Percentiles rank a stretch among this genome's conserved stretches.
These are phyloP conservation scores for Ceratocystis cacaofunesta DNA, from an alignment of 2,329 filamentous ascomycete species.

Conservation along the genomic window DNA sequence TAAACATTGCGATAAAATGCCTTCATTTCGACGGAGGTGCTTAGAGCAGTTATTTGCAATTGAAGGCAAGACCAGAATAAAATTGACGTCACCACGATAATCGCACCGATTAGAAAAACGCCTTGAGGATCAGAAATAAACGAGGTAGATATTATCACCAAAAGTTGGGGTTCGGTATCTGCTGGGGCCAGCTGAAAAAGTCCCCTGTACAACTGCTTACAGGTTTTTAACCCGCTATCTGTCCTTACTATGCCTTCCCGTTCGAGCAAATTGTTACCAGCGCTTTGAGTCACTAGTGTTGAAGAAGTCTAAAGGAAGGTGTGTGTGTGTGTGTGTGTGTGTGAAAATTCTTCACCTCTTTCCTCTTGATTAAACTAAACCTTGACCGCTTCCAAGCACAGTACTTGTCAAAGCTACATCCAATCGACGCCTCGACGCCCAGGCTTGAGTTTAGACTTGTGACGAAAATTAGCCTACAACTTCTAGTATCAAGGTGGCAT, in stretches of 20 bases:
- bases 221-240: not conserved
- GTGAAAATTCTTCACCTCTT: conserved; percentile 6
- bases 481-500: too few species aligned
- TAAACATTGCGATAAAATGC: not conserved
- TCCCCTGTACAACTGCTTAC: not conserved
- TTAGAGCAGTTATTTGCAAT: not conserved
- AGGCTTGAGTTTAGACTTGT: too few species aligned
- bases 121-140: not conserved
- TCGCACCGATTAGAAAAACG: not conserved
- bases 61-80: not conserved
- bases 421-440: too few species aligned
- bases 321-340: too few species aligned
- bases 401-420: too few species aligned
- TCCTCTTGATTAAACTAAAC: not conserved
- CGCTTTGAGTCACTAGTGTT: not conserved
- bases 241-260: not conserved
- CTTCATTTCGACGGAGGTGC: not conserved
- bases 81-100: not conserved
- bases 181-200: not conserved
- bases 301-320: not conserved
- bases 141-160: not conserved
- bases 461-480: too few species aligned
- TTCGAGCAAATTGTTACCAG: not conserved
- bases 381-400: not conserved
- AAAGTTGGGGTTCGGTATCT: not conserved